A percentile compares a stretch with the other conserved stretches of the same genome.
phyloP scores from a whole-genome alignment of 2,329 filamentous ascomycete genomes.

The Colletotrichum lindemuthianum region DNA sequence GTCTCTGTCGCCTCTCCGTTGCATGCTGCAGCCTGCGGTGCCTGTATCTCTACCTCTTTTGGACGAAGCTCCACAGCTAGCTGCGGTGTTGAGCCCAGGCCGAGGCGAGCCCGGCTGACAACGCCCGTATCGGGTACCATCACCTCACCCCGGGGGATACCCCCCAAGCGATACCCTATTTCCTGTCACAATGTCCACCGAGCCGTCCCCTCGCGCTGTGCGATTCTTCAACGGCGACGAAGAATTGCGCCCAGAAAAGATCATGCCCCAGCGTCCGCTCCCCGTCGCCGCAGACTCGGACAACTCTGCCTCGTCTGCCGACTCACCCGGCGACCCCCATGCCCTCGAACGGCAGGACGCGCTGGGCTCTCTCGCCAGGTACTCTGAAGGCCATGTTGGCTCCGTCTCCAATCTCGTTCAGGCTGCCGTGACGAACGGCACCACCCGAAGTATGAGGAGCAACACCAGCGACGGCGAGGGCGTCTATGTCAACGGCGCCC shows the following conservation, averaged over 20 bases:
- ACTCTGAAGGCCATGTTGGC: conserved; percentile 53
- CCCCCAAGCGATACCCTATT: conserved; percentile 22
- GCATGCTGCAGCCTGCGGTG: conserved; percentile 14
- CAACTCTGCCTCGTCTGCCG: conserved; percentile 58
- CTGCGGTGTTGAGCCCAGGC: conserved; percentile 34
- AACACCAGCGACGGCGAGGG: conserved; percentile 40
- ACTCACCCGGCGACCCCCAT: conserved; percentile 56
- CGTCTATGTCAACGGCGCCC: conserved; percentile 41
- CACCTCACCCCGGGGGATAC: conserved; percentile 6
- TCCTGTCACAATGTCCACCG: conserved; percentile 43
- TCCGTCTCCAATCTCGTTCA: conserved; percentile 53
- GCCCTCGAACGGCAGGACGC: conserved; percentile 61
- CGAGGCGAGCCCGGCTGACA: conserved; percentile 25
- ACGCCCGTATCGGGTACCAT: conserved; percentile 23
- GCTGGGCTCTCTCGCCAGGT: conserved; percentile 55
- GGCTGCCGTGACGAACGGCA: conserved; percentile 30
- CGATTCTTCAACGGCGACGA: conserved; percentile 65
- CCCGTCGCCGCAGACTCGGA: conserved; percentile 56
- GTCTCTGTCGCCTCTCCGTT: conserved; percentile 28
- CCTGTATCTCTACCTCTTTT: conserved; percentile 24
- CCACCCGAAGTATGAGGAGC: conserved; percentile 33
- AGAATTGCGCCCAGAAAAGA: conserved; percentile 52
- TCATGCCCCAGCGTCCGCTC: conserved; percentile 50
- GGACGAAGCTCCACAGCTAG: conserved; percentile 32
- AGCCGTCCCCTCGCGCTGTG: conserved; percentile 65